Percentiles rank a stretch among this genome's conserved stretches.
phyloP scores from a whole-genome alignment of 495 filamentous ascomycete species.

The Filosporella fistucella region DNA sequence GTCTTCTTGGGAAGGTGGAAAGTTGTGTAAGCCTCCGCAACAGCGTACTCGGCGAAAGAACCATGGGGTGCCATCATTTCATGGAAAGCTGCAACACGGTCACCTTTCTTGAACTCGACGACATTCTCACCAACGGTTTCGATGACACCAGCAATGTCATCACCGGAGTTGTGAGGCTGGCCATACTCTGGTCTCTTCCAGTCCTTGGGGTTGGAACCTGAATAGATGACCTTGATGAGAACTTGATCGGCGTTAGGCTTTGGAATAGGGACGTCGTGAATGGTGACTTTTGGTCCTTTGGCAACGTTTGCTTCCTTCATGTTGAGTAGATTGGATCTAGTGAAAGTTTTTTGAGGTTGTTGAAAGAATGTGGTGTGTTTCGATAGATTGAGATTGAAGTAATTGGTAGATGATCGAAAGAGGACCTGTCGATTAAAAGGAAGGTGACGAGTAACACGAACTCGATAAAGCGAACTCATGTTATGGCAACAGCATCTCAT shows the following conservation, averaged over 20 bases:
- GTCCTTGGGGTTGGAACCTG: constrained; percentile 75
- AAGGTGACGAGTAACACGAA: too few relatives aligned
- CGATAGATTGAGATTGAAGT: too few relatives aligned
- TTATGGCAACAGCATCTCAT: too few relatives aligned
- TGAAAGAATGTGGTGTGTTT: too few relatives aligned
- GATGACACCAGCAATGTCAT: constrained; percentile 84
- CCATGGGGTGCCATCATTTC: constrained; percentile 51
- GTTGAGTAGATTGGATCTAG: neutral
- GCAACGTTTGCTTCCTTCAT: constrained; percentile 26
- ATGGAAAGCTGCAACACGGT: constrained; percentile 80
- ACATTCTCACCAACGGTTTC: constrained; percentile 78
- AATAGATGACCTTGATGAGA: constrained; percentile 63
- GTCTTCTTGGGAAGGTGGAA: constrained; percentile 63
- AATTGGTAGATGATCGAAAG: too few relatives aligned
- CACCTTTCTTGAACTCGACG: constrained; percentile 68
- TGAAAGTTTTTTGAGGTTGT: neutral
- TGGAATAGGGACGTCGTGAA: constrained; percentile 61
- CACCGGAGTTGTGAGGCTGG: constrained; percentile 73
- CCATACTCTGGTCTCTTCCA: constrained; percentile 49
- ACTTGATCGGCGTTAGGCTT: constrained; percentile 55
- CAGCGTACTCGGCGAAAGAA: constrained; percentile 67
- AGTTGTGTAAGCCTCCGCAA: constrained; percentile 58
- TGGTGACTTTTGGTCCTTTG: constrained; percentile 47
- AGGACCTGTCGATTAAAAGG: too few relatives aligned
- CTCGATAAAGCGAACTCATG: too few relatives aligned